A percentile compares a stretch with the other conserved stretches of the same genome.
Evolutionary conservation across 2,329 filamentous ascomycete genomes (phyloP).

Genomic region (Phaeosphaeriaceae sp.): DNA sequence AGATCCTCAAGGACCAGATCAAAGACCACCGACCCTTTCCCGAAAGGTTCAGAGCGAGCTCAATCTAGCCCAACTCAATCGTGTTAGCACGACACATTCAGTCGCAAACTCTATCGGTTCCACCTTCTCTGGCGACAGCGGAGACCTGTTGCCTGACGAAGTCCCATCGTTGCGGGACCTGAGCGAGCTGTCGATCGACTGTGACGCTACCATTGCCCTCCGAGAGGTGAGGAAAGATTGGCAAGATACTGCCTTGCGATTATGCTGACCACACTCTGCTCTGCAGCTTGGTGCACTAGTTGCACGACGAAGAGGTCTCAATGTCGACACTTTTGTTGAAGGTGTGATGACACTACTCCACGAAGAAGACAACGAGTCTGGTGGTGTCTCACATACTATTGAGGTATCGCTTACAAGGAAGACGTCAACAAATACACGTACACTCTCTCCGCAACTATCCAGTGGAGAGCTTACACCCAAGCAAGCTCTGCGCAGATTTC

Average conservation of each 20-base stretch:
- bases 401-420: not conserved
- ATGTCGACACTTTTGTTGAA: constrained; percentile 38
- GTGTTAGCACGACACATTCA: constrained; percentile 9
- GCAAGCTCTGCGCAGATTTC: constrained; percentile 14
- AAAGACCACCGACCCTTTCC: constrained; percentile 23
- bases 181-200: constrained; percentile 26
- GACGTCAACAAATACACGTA: not conserved
- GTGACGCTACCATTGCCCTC: constrained; percentile 43
- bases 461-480: constrained; percentile 6
- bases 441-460: not conserved
- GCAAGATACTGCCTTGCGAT: not conserved
- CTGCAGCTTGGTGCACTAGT: constrained; percentile 5
- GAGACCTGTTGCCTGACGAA: constrained; percentile 43
- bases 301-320: constrained; percentile 30
- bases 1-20: constrained; percentile 32
- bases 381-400: not conserved
- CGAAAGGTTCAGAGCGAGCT: constrained; percentile 42
- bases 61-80: constrained; percentile 23
- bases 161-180: constrained; percentile 5
- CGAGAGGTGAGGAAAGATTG: constrained; percentile 29
- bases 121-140: constrained; percentile 42
- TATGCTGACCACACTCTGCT: not conserved
- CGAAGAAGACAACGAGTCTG: constrained; percentile 5
- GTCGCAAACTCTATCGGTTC: constrained; percentile 26
- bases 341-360: constrained; percentile 45